Base-by-base conservation (phyloP, 108 stramenopile species). In the Cyclostephanos tholiformis region DNA sequence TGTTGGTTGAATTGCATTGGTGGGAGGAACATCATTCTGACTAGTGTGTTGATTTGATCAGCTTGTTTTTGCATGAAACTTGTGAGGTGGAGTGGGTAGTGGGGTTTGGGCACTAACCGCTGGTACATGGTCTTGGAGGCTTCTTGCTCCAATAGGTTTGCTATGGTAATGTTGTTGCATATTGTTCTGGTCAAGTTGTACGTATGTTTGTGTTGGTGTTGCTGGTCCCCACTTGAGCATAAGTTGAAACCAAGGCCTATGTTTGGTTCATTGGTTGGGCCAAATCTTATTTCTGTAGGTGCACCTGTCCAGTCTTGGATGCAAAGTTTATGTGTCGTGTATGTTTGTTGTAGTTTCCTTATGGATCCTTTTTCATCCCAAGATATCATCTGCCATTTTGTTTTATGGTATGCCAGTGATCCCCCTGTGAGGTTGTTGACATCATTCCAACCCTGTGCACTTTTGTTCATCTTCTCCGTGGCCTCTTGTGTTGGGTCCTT, bases 1-100 rank as follows among this genome's bases (percentile, higher is more conserved):
- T 68, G 25, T 2, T 55, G 67, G 17, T 68, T 68, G 2, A 68
- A 20, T 0, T 22, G 11, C 52, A 68, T 68, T 2, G 6, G 6
- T 7, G 29, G 55, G 5, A 68, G 51, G 51, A 68, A 53, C 2
- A 35, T n/a, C 0, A 4, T 14, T 12, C 50, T 30, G 4, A 68
- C 57, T 29, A 57, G 0, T 6, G 0, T 55, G 55, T 68, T 29
- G 4, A 56, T 29, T 2, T 56, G 0, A 4, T 35, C 16, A 3
- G 53, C 38, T 35, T 68, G 29, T 12, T 56, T 38, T 2, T 22
- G 9, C 0, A 1, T 17, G 30, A 68, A 36, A 56, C 6, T 6
- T 19, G 67, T 6, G 9, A 20, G 16, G 11, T 56, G 49, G 7
- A 68, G 51, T 13, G 53, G 4, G 35, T 68, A 68, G 6, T 6